A percentile compares a stretch with the other conserved stretches of the same genome.
phyloP scores from a whole-genome alignment of 2,329 filamentous ascomycete species.

The Stromatinia cepivora region DNA sequence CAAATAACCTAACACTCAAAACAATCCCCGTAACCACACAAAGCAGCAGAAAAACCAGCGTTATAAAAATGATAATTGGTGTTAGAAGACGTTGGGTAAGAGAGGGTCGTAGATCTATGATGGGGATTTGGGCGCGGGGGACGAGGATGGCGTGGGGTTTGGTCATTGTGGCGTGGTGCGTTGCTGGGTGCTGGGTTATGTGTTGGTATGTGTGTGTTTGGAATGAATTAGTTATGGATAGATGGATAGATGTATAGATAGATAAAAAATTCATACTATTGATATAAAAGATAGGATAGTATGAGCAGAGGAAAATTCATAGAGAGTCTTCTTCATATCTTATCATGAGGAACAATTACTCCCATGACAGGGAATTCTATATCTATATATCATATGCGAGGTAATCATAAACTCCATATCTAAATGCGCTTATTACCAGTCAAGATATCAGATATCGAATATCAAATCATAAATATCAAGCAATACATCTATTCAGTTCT shows the following conservation, averaged over 20 bases:
- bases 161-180: neutral
- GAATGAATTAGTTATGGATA: too few species aligned
- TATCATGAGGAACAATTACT: too few species aligned
- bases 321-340: too few species aligned
- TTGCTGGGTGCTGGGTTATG: neutral
- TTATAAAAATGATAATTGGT: constrained; percentile 28
- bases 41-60: constrained; percentile 26
- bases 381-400: too few species aligned
- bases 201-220: neutral
- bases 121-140: constrained; percentile 10
- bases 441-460: neutral
- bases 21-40: constrained; percentile 25
- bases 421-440: too few species aligned
- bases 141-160: neutral
- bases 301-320: too few species aligned
- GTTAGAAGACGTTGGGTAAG: constrained; percentile 28
- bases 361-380: too few species aligned
- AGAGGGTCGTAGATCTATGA: constrained; percentile 3
- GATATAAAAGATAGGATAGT: too few species aligned
- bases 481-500: neutral
- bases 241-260: neutral
- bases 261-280: too few species aligned
- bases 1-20: constrained; percentile 25
- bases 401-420: too few species aligned
- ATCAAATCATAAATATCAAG: neutral